Evolutionary conservation across 1,139 yeast genomes (phyloP).

Genomic region (Geotrichum candidum): DNA sequence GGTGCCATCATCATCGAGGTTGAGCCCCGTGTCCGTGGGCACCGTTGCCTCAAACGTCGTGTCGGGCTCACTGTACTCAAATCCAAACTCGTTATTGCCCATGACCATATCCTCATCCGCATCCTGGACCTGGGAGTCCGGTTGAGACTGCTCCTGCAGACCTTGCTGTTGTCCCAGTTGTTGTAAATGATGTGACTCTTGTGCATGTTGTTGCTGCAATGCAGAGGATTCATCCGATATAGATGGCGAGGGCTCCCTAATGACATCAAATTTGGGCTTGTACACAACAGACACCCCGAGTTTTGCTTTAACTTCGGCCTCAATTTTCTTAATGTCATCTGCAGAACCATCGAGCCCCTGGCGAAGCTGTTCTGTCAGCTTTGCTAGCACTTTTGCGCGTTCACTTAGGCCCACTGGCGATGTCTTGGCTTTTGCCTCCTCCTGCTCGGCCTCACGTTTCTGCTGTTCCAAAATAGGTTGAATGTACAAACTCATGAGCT

Average conservation of each 20-base stretch:
- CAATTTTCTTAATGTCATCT: background rate
- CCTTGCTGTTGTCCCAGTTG: constrained; percentile 6
- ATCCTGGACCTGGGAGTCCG: background rate
- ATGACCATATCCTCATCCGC: background rate
- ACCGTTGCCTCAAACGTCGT: background rate
- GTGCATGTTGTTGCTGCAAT: constrained; percentile 14
- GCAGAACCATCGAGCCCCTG: background rate
- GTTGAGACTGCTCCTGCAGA: background rate
- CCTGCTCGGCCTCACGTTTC: background rate
- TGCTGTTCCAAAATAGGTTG: background rate
- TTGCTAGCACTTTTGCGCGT: background rate
- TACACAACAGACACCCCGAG: background rate
- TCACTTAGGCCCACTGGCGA: constrained; percentile 1
- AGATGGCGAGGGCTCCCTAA: background rate
- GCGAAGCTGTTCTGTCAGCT: background rate
- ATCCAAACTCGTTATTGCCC: background rate
- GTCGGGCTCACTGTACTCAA: background rate
- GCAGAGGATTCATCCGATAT: background rate
- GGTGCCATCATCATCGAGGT: background rate
- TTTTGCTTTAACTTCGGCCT: background rate
- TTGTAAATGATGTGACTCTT: constrained; percentile 2
- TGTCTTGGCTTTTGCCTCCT: background rate
- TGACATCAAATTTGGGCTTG: background rate
- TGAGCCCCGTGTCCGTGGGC: background rate
- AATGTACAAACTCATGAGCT: background rate